These are phyloP conservation scores for Schwanniomyces pseudopolymorphus DNA, from an alignment of 805 yeast species.

Conservation along the genomic window DNA sequence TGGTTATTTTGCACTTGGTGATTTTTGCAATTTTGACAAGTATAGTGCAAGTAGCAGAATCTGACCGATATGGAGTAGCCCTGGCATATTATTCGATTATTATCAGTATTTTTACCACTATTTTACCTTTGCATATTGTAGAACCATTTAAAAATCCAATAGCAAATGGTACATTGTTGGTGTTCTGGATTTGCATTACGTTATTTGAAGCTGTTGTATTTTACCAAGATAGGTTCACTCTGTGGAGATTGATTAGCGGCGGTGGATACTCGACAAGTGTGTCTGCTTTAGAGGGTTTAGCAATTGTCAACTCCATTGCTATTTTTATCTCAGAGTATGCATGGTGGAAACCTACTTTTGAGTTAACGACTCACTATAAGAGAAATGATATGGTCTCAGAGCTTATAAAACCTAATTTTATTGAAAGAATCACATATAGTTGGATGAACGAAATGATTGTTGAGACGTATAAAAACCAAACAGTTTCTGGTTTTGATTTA, in stretches of 20 bases:
- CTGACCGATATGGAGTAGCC: slow-evolving; percentile 21
- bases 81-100: slow-evolving; percentile 13
- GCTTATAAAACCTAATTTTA: slow-evolving; percentile 26
- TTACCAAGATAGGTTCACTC: slow-evolving; percentile 26
- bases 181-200: slow-evolving; percentile 29
- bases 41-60: slow-evolving; percentile 18
- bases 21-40: slow-evolving; percentile 12
- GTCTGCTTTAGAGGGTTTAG: slow-evolving; percentile 20
- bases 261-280: slow-evolving; percentile 6
- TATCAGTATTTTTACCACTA: slow-evolving; percentile 8
- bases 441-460: slow-evolving; percentile 49
- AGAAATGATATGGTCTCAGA: slow-evolving; percentile 14
- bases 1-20: slow-evolving; percentile 18
- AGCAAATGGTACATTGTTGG: slow-evolving; percentile 20
- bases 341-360: slow-evolving; percentile 40
- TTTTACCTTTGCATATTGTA: slow-evolving; percentile 26
- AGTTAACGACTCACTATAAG: slow-evolving; percentile 29
- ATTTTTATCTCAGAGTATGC: slow-evolving; percentile 40
- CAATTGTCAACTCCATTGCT: slow-evolving; percentile 25
- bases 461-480: slow-evolving; percentile 37
- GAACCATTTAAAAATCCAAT: slow-evolving; percentile 22
- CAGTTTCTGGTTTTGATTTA: slow-evolving; percentile 32
- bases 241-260: slow-evolving; percentile 19
- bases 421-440: slow-evolving; percentile 41
- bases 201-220: slow-evolving; percentile 17